Base-by-base conservation (phyloP, 495 filamentous ascomycete species). In the Opeltia flavorubescens region DNA sequence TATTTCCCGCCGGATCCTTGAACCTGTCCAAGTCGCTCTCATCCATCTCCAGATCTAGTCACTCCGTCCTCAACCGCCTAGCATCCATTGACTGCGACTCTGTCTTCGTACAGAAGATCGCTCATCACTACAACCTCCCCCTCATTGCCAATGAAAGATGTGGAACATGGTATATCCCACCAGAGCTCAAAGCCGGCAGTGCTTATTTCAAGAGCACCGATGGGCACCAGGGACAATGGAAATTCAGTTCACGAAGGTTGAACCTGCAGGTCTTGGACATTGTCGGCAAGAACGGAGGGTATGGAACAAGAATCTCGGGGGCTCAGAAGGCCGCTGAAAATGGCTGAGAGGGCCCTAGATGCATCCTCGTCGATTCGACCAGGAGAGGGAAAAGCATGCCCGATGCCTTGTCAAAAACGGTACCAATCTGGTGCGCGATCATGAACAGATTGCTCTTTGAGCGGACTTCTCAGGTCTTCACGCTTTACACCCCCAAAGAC, bases 121-220 rank as follows among this genome's bases (percentile, higher is more conserved):
- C 66, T 7, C 55, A 66, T 7, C 59, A 66, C 20, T 73, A 72
- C 49, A 55, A 56, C 18, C 67, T 91, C n/a, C 89, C 89, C 0
- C 64, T 95, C n/a, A 67, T 98, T 20, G 84, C 88, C 20, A 98
- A 98, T 55, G 86, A 95, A 60, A 71, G 91, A 43, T 95, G 89
- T 57, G 91, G 91, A 1, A 88, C 86, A 59, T 98, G 91, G 91
- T 98, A 98, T 62, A 83, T 95, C 30, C 67, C 76, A 25, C 81
- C 84, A 0, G 60, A 61, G 17, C 52, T 48, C 9, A 88, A 88
- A 58, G 63, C 63, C 1, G 84, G 73, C 13, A 84, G 83, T 43
- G 85, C 76, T 5, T 96, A 96, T 65, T 98, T 95, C 65, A 98
- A 98, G 70, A 93, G 86, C 65, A 98, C 91, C 24, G 91, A 98